Evolutionary conservation across 1,284 basidiomycete genomes (phyloP).

Genomic region (Ganoderma multipileum): DNA sequence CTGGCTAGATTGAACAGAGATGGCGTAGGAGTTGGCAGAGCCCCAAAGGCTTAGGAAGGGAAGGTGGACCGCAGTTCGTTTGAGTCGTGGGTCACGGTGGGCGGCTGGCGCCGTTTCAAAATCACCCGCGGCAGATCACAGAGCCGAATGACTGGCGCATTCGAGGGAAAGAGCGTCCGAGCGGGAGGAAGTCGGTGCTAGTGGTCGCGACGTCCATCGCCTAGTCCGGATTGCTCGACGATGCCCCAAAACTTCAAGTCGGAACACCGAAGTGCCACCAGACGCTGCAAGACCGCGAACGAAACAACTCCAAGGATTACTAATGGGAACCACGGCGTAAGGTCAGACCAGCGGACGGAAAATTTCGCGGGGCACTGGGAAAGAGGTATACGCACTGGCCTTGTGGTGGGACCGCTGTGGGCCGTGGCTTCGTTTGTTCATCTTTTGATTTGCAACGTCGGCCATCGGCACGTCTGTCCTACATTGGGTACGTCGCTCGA

Average conservation of each 20-base stretch:
- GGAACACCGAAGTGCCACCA: too few species aligned
- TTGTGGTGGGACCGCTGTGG: neutral
- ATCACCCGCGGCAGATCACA: neutral
- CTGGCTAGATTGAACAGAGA: neutral
- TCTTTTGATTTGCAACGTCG: neutral
- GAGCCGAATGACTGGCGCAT: neutral
- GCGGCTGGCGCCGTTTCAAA: neutral
- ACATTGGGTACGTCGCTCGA: neutral
- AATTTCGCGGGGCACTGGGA: neutral
- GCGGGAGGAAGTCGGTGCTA: neutral
- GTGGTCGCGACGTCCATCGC: neutral
- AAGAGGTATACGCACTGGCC: neutral
- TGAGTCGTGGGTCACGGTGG: neutral
- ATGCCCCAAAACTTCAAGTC: neutral
- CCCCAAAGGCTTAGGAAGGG: too few species aligned
- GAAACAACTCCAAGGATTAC: neutral
- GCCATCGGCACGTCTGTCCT: neutral
- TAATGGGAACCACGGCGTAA: neutral
- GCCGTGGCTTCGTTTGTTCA: neutral
- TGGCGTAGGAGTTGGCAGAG: neutral
- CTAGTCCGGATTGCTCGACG: neutral
- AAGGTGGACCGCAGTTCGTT: neutral
- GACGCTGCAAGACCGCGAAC: neutral
- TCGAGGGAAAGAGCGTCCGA: neutral
- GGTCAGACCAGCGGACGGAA: neutral